Conservation (phyloP, 768 basidiomycete species). For the Calocybe indica region DNA sequence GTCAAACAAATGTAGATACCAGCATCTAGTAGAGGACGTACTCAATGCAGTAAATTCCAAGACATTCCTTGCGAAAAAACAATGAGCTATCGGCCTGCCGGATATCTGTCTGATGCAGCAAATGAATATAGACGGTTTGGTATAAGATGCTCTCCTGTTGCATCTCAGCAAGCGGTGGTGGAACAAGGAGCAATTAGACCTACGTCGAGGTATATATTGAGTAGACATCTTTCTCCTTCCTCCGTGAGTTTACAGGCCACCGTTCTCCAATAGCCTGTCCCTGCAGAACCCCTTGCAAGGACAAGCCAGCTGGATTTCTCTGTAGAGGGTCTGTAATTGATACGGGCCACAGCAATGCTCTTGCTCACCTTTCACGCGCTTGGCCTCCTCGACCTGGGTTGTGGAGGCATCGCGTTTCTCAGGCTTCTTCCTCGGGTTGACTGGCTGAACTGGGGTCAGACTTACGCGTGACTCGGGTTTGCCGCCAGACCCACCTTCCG, state of each 20-base stretch:
- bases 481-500: slow-evolving; percentile 45
- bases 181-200: slow-evolving; percentile 15
- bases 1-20: background rate
- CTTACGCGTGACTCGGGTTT: background rate
- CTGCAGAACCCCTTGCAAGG: slow-evolving; percentile 42
- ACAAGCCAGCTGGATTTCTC: slow-evolving; percentile 74
- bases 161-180: slow-evolving; percentile 9
- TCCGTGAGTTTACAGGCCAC: slow-evolving; percentile 68
- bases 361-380: slow-evolving; percentile 55
- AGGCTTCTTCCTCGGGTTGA: slow-evolving; percentile 41
- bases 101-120: slow-evolving; percentile 75
- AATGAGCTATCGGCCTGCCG: slow-evolving; percentile 70
- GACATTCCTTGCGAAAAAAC: slow-evolving; percentile 70
- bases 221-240: slow-evolving; percentile 58
- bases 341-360: background rate
- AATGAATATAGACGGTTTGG: slow-evolving; percentile 67
- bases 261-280: slow-evolving; percentile 62
- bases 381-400: slow-evolving; percentile 33
- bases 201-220: slow-evolving; percentile 76
- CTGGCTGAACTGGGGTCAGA: slow-evolving; percentile 27
- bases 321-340: slow-evolving; percentile 18
- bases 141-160: slow-evolving; percentile 65
- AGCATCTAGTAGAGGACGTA: slow-evolving; percentile 20
- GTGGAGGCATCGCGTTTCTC: slow-evolving; percentile 46
- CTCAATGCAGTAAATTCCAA: slow-evolving; percentile 64